These are phyloP conservation scores for Fusarium hainanense DNA, from an alignment of 2,329 filamentous ascomycete species.

Conservation along the genomic window DNA sequence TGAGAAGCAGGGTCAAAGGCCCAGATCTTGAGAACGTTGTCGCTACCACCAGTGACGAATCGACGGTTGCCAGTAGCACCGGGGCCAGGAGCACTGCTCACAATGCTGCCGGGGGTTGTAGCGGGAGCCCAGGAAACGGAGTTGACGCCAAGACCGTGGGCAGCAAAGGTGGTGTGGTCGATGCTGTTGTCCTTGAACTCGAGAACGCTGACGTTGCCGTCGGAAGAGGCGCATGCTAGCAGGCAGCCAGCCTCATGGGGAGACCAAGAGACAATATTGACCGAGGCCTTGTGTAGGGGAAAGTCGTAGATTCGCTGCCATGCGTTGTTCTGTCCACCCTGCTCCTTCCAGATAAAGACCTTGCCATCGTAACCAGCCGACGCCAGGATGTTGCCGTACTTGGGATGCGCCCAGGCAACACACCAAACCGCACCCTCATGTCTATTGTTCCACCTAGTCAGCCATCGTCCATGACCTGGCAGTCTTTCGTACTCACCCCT, in stretches of 20 bases:
- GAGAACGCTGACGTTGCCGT: constrained; percentile 92
- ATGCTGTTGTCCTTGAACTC: constrained; percentile 98
- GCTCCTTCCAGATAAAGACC: constrained; percentile 98
- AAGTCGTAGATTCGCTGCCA: constrained; percentile 95
- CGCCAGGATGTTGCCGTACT: constrained; percentile 97
- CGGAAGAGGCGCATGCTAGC: constrained; percentile 91
- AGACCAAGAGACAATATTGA: constrained; percentile 98
- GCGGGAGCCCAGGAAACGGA: constrained; percentile 95
- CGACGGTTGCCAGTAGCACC: constrained; percentile 74
- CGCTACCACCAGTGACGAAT: constrained; percentile 94
- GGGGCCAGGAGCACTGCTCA: constrained; percentile 74
- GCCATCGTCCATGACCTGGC: not conserved
- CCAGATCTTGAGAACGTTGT: constrained; percentile 96
- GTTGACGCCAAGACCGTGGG: constrained; percentile 94
- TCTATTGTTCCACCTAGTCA: constrained; percentile 58
- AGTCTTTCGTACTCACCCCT: constrained; percentile 72
- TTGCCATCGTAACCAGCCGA: constrained; percentile 97
- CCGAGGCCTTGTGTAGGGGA: constrained; percentile 91
- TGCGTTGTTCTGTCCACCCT: constrained; percentile 65
- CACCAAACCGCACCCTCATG: constrained; percentile 99
- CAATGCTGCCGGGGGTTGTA: constrained; percentile 83
- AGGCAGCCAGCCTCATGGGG: constrained; percentile 95
- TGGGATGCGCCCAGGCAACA: constrained; percentile 97
- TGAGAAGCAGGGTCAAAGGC: constrained; percentile 74
- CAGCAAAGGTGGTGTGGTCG: constrained; percentile 88